Evolutionary conservation across 208 protist species (phyloP).

Genomic region (Novymonas esmeraldas): DNA sequence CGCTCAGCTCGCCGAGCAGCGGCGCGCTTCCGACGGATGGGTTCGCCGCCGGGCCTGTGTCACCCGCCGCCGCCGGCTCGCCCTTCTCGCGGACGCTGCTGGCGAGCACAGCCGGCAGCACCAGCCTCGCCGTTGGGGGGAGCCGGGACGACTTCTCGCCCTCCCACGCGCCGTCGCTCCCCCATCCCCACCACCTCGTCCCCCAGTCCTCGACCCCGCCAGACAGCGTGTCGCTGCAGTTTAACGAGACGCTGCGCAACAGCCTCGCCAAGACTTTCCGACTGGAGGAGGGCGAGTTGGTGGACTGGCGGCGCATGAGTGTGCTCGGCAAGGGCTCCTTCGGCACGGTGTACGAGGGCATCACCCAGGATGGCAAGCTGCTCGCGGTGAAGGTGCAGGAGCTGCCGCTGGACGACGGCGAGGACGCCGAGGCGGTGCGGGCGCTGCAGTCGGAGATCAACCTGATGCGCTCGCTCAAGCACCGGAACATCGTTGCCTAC

Average conservation of each 20-base stretch:
- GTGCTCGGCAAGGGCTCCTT: conserved; percentile 87
- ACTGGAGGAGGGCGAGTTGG: conserved; percentile 48
- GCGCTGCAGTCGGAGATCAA: conserved; percentile 82
- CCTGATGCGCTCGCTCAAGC: conserved; percentile 82
- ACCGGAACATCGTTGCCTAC: conserved; percentile 90
- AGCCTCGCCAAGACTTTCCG: conserved; percentile 33
- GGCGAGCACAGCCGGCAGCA: neutral
- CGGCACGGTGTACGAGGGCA: conserved; percentile 90
- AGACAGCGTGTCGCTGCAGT: conserved; percentile 35
- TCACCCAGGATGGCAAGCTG: conserved; percentile 82
- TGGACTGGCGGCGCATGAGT: conserved; percentile 80
- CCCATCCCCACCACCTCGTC: neutral
- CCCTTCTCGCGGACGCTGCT: conserved; percentile 12
- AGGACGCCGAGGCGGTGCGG: conserved; percentile 64
- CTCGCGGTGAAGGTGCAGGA: conserved; percentile 91
- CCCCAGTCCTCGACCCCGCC: neutral
- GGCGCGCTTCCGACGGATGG: neutral
- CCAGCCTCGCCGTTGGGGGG: neutral
- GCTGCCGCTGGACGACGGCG: conserved; percentile 52
- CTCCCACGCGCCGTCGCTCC: too few relatives aligned
- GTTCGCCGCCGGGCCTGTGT: neutral
- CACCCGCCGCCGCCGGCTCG: neutral
- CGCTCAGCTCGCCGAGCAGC: conserved; percentile 2
- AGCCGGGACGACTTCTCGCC: neutral
- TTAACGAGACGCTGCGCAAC: conserved; percentile 38